Evolutionary conservation across 129 eudicot species (phyloP), one percentile per base, ranked within the genome.

Genomic region (Mikania micrantha): DNA sequence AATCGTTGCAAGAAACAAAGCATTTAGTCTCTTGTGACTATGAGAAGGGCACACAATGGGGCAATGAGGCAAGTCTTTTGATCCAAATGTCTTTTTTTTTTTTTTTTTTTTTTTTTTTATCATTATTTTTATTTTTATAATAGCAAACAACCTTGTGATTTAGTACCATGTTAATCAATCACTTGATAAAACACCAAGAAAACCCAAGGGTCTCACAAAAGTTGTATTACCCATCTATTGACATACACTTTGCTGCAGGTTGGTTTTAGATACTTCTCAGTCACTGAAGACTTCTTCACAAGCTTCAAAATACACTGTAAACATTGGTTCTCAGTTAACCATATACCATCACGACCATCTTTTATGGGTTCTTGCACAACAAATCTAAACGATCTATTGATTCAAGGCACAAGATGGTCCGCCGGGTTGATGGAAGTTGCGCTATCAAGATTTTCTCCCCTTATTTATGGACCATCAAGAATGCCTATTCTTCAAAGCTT

Each of bases 31-130:
- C 91, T 7, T 88, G 96, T 72, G 52, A 72, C 20, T 85, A 48
- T 45, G 96, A 88, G 35, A 31, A 78, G 3, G 60, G 77, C 80
- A 84, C 95, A 7, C 65, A 66, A 71, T 87, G 95, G 95, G 95
- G 95, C 22, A 48, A 77, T 60, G 87, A 84, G 74, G 95, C 65
- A 77, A 84, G 85, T 78, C 3, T n/a, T 53, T 53, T 25, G 7
- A 22, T 10, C 35, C 60, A 53, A 53, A 53, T 20, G 32, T 28
- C 4, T 4, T 4, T 28, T 28, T 28, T 28, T 28, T 28, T 28
- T 28, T n/a, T n/a, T n/a, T n/a, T n/a, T n/a, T n/a, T n/a, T n/a
- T n/a, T n/a, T n/a, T n/a, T n/a, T n/a, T n/a, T n/a, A n/a, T n/a
- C n/a, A n/a, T n/a, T n/a, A n/a, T n/a, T n/a, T n/a, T n/a, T n/a